Conservation (phyloP, 1,139 yeast species). For the Pichia sp. region DNA sequence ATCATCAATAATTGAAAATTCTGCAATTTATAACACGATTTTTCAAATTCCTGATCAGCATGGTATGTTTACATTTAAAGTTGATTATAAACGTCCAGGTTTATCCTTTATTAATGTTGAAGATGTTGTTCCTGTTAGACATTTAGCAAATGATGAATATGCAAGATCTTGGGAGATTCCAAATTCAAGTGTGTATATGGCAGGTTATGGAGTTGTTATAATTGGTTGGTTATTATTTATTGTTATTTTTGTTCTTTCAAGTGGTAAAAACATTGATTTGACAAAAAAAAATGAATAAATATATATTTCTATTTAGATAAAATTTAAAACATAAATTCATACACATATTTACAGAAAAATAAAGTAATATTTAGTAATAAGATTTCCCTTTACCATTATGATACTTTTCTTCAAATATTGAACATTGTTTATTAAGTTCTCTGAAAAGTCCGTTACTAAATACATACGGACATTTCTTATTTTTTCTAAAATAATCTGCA, state of each 20-base stretch:
- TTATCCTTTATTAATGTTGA: slow-evolving; percentile 59
- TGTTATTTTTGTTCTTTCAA: slow-evolving; percentile 49
- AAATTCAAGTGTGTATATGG: slow-evolving; percentile 86
- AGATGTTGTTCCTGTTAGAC: slow-evolving; percentile 78
- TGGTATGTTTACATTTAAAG: slow-evolving; percentile 86
- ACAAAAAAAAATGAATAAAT: no score
- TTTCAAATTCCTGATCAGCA: slow-evolving; percentile 91
- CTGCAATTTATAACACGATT: slow-evolving; percentile 43
- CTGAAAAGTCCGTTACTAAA: no score
- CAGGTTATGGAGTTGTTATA: slow-evolving; percentile 65
- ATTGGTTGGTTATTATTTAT: slow-evolving; percentile 73
- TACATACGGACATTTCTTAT: no score
- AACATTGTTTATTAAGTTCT: no score
- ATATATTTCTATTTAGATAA: slow-evolving; percentile 5
- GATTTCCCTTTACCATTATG: no score
- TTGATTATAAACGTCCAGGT: slow-evolving; percentile 80
- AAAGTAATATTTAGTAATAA: no score
- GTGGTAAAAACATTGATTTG: slow-evolving; percentile 16
- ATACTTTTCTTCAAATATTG: no score
- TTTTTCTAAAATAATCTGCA: no score
- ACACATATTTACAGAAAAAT: no score
- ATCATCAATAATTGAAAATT: slow-evolving; percentile 21
- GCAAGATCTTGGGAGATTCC: slow-evolving; percentile 90
- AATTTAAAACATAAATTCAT: no score
- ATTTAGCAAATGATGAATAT: slow-evolving; percentile 93